Conservation (phyloP, 495 filamentous ascomycete genomes). For the Xylaria palmicola region DNA sequence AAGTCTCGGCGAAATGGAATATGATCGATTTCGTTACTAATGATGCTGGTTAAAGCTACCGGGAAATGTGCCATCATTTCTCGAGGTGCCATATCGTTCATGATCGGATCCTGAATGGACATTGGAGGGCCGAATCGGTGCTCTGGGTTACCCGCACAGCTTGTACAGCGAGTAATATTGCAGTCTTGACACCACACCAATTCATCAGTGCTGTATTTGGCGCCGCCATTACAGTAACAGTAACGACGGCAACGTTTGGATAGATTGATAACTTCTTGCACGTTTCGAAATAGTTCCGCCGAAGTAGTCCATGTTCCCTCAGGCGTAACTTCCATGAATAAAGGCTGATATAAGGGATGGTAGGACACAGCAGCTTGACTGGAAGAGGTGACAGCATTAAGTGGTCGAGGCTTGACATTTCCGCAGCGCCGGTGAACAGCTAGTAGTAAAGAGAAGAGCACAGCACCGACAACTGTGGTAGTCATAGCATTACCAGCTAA, state of each 20-base stretch:
- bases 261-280: neutral
- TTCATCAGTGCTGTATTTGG: constrained; percentile 29
- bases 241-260: constrained; percentile 22
- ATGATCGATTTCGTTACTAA: neutral
- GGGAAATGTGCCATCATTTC: constrained; percentile 23
- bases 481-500: constrained; percentile 87
- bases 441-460: constrained; percentile 47
- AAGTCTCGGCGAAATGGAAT: constrained; percentile 1
- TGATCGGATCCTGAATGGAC: constrained; percentile 1
- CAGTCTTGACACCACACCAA: constrained; percentile 20
- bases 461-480: constrained; percentile 67
- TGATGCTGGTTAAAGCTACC: constrained; percentile 3
- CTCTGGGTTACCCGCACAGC: constrained; percentile 36
- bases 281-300: neutral
- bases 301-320: neutral
- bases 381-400: neutral
- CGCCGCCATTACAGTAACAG: constrained; percentile 35
- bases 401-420: constrained; percentile 4
- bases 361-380: neutral
- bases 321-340: neutral
- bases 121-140: constrained; percentile 21
- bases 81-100: constrained; percentile 7
- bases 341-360: constrained; percentile 1
- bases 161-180: constrained; percentile 23
- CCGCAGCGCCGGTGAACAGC: constrained; percentile 27